phyloP scores from a whole-genome alignment of 139 green algal species.

The Eudorina sp. region DNA sequence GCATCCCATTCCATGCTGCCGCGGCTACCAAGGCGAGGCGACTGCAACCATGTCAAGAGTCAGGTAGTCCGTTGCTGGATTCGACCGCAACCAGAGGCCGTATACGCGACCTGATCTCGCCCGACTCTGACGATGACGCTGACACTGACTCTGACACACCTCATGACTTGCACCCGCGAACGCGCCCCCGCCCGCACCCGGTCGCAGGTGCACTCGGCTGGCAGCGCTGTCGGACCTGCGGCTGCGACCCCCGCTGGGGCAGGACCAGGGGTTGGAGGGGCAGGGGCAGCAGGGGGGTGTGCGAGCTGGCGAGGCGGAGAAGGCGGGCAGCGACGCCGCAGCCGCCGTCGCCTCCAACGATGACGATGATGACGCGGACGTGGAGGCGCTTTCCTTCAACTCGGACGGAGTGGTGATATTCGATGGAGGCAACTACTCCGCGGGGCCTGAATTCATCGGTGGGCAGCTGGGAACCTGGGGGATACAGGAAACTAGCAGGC shows the following conservation, averaged over 20 bases:
- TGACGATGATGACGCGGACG: slow-evolving; percentile 48
- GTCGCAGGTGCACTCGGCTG: slow-evolving; percentile 35
- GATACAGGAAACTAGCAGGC: too few relatives aligned
- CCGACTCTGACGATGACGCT: too few relatives aligned
- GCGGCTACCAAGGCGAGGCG: too few relatives aligned
- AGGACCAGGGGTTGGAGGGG: background rate
- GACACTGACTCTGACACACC: too few relatives aligned
- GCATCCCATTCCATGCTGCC: too few relatives aligned
- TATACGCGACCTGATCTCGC: too few relatives aligned
- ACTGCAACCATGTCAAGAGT: too few relatives aligned
- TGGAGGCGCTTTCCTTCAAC: slow-evolving; percentile 66
- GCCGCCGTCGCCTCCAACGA: background rate
- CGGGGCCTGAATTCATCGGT: slow-evolving; percentile 68
- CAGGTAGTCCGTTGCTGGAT: too few relatives aligned
- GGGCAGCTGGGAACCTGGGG: background rate
- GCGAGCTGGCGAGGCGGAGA: too few relatives aligned
- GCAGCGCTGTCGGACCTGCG: background rate
- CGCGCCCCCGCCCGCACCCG: background rate
- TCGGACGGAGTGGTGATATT: slow-evolving; percentile 64
- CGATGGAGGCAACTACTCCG: slow-evolving; percentile 66
- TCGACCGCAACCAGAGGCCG: too few relatives aligned
- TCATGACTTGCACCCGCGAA: too few relatives aligned
- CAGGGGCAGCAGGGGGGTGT: background rate
- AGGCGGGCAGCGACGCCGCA: too few relatives aligned
- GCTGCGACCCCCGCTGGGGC: background rate